These are phyloP conservation scores for Pichia thaimueangensis DNA, from an alignment of 805 yeast genomes.

Conservation along the genomic window DNA sequence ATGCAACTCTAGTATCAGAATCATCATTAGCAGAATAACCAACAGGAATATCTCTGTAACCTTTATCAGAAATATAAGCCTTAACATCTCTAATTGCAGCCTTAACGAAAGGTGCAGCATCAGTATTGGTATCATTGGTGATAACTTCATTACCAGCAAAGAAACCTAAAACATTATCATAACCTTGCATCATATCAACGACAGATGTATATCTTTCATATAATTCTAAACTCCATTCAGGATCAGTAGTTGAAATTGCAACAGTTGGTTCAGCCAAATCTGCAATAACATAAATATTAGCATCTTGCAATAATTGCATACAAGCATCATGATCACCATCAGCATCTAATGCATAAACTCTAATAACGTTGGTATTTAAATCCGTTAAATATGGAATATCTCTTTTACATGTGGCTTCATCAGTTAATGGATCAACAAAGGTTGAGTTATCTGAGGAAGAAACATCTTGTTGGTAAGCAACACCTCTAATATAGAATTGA, in stretches of 20 bases:
- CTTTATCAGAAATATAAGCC: constrained; percentile 51
- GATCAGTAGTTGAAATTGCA: constrained; percentile 56
- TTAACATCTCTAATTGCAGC: constrained; percentile 79
- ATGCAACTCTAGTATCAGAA: constrained; percentile 51
- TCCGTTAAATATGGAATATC: constrained; percentile 65
- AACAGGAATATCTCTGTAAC: constrained; percentile 77
- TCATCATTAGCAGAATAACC: constrained; percentile 84
- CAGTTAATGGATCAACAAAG: constrained; percentile 68
- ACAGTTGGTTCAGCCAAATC: constrained; percentile 64
- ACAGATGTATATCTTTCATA: constrained; percentile 63
- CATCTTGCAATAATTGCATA: constrained; percentile 59
- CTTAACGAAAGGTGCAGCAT: constrained; percentile 74
- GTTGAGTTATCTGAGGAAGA: constrained; percentile 38
- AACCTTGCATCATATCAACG: constrained; percentile 60
- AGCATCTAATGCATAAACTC: constrained; percentile 72
- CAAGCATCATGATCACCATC: constrained; percentile 59
- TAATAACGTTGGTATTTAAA: constrained; percentile 61
- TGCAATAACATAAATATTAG: constrained; percentile 76
- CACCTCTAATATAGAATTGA: constrained; percentile 70
- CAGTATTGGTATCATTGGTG: constrained; percentile 58
- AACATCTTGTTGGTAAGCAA: constrained; percentile 73
- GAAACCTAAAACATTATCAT: constrained; percentile 72
- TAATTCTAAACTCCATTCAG: constrained; percentile 58
- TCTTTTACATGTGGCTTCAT: constrained; percentile 53
- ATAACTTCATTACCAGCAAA: constrained; percentile 86